Base-by-base conservation (phyloP, 2,329 filamentous ascomycete species). In the Cadophora malorum region DNA sequence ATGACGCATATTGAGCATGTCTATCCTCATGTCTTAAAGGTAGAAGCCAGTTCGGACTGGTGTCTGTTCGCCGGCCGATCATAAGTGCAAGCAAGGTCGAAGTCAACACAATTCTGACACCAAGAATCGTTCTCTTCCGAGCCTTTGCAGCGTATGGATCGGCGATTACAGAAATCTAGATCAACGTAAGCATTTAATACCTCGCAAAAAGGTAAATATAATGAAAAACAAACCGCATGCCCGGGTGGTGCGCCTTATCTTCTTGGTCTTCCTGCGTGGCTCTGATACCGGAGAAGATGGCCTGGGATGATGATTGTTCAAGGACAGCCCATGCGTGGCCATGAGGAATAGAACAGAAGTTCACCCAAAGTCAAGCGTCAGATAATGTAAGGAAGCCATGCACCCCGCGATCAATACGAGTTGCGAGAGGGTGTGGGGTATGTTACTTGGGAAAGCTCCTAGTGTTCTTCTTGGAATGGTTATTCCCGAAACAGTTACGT, bases 31-130 rank as follows among this genome's bases (percentile, higher is more conserved):
- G 3, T 1, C 56, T 33, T 21, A 33, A 9, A 58, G 63, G 38
- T 2, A 50, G 47, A n/a, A 67, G 55, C 19, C 66, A 28, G 1
- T 67, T 49, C 38, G 64, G 53, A 9, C 50, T 21, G 9, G 64
- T 50, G 61, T 70, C 66, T 10, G 47, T 81, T 80, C 14, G 78
- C 78, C 7, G 82, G 81, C 35, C 82, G 78, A 58, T 82, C 77
- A 73, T 81, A 84, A 16, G 81, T 84, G 73, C 83, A 86, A n/a
- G 77, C 73, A 58, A 83, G 79, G 60, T 79, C 80, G 72, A 84
- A 86, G 69, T 85, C 82, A 31, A 78, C 76, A 74, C 83, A 85
- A 63, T 83, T 85, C 74, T 84, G 81, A 73, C 84, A 85, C 64
- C 79, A 76, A 19, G 28, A 33, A n/a, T 74, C 69, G 72, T 80